Base-by-base conservation (phyloP, 2,329 filamentous ascomycete species). In the Fusarium haematococcum region DNA sequence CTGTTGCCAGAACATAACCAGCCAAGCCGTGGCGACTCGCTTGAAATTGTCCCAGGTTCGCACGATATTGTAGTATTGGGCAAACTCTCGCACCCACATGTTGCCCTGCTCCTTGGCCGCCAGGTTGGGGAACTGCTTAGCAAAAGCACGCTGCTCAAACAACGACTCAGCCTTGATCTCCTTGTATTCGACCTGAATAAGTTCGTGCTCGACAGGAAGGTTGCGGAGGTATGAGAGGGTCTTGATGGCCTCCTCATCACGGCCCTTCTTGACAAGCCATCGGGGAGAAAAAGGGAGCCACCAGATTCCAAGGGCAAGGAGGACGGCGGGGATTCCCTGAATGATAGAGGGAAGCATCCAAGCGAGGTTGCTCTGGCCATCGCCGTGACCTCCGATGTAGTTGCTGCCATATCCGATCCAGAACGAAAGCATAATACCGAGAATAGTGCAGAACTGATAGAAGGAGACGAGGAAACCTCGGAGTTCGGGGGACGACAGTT, bases 271-370 rank as follows among this genome's bases (percentile, higher is more conserved):
- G 45, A 94, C 86, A 2, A 96, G 87, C 93, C 93, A 95, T 69
- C 94, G 87, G 0, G 94, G 94, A 0, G 90, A 93, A 81, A 93
- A 95, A 0, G 93, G 94, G 91, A 95, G 93, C 83, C 94, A 94
- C 60, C 93, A 81, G 87, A 95, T 95, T 39, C 93, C 93, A 9
- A 88, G 79, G 30, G 91, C 90, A 0, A 96, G 88, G 6, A 94
- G 65, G 4, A 75, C 76, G 5, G 85, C 84, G 0, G 85, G 81
- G 1, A 87, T 80, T 0, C 85, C 81, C 72, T 87, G 85, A 14
- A 87, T 82, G 23, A 84, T 83, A 1, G 85, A 84, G 0, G 86
- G 86, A 0, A 90, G 76, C 76, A 84, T 75, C 84, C 84, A 83
- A 2, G 82, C 78, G 67, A 87, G 69, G 78, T 87, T 77, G 67